Evolutionary conservation across 805 yeast genomes (phyloP).

Genomic region (Teunomyces gatunensis): DNA sequence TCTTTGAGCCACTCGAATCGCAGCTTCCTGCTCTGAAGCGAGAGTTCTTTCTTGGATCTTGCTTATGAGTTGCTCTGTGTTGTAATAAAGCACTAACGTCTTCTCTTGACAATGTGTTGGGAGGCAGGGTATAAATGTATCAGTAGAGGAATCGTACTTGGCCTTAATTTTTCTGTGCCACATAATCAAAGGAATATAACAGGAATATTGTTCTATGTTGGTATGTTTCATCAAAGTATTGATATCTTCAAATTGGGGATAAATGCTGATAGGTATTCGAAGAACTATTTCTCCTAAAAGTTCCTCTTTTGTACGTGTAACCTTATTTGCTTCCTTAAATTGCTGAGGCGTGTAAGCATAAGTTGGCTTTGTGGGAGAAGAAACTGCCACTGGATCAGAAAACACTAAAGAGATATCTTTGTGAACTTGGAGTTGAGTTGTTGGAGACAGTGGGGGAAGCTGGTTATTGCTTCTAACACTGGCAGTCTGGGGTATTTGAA

Average conservation of each 20-base stretch:
- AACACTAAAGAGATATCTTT: neutral
- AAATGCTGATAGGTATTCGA: constrained; percentile 30
- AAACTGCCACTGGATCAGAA: neutral
- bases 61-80: constrained; percentile 43
- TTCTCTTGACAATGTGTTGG: constrained; percentile 43
- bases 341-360: constrained; percentile 24
- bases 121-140: constrained; percentile 54
- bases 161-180: constrained; percentile 54
- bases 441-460: neutral
- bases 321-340: constrained; percentile 33
- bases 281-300: constrained; percentile 50
- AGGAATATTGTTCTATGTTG: constrained; percentile 18
- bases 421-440: neutral
- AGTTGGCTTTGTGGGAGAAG: neutral
- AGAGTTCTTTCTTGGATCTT: constrained; percentile 11
- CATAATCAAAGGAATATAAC: constrained; percentile 42
- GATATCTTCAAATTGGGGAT: constrained; percentile 23
- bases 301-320: constrained; percentile 46
- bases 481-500: neutral
- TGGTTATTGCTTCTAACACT: neutral
- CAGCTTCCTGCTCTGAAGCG: constrained; percentile 5
- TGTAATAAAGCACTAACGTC: constrained; percentile 42
- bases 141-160: constrained; percentile 45
- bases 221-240: constrained; percentile 17
- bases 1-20: constrained; percentile 15